These are phyloP conservation scores for Microglena sp. DNA, from an alignment of 139 green algal genomes.

Conservation along the genomic window DNA sequence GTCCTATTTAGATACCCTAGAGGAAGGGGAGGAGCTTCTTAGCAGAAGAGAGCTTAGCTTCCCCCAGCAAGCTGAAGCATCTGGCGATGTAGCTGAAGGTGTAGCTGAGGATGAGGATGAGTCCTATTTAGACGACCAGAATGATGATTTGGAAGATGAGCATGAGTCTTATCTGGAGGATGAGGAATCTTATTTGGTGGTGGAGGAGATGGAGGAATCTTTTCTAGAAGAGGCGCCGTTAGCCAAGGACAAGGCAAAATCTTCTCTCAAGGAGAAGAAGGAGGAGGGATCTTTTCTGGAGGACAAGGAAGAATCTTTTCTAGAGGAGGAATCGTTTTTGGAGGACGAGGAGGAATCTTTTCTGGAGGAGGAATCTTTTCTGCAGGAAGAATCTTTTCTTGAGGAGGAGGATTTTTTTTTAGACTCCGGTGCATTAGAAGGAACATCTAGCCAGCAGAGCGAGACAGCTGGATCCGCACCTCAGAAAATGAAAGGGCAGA, in stretches of 20 bases:
- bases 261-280: background rate
- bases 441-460: no score
- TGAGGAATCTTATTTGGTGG: background rate
- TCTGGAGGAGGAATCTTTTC: background rate
- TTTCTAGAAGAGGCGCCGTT: background rate
- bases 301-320: background rate
- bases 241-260: background rate
- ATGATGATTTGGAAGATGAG: no score
- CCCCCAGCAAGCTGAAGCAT: background rate
- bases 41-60: no score
- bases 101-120: background rate
- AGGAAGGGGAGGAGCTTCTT: no score
- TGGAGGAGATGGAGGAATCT: background rate
- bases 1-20: no score
- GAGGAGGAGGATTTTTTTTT: no score
- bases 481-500: no score
- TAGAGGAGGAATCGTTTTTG: background rate
- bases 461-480: no score
- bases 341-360: background rate
- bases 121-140: no score
- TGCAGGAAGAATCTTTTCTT: no score
- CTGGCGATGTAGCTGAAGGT: background rate
- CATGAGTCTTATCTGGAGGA: slow-evolving; percentile 4
- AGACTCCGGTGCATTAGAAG: no score
- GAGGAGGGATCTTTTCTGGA: background rate